Evolutionary conservation across 805 yeast species (phyloP).

Genomic region (Myxozyma vanderwaltii): DNA sequence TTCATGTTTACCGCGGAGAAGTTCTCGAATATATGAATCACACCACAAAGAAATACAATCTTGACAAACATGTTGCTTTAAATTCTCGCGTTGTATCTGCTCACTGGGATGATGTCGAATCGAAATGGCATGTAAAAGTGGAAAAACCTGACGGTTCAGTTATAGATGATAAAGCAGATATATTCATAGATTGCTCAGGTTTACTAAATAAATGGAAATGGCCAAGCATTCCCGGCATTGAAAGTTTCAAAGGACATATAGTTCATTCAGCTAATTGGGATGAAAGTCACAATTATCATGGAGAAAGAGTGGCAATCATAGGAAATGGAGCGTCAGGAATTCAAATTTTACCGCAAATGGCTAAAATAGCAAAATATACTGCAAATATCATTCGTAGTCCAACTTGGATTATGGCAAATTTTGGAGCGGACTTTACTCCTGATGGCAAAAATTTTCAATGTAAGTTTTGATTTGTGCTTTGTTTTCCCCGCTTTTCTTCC

Average conservation of each 20-base stretch:
- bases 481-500: no score
- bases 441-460: slow-evolving; percentile 14
- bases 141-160: slow-evolving; percentile 6
- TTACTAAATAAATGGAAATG: slow-evolving; percentile 37
- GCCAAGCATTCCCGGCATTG: slow-evolving; percentile 39
- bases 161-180: slow-evolving; percentile 8
- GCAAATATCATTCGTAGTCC: slow-evolving; percentile 33
- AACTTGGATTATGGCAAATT: slow-evolving; percentile 29
- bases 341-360: slow-evolving; percentile 39
- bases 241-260: slow-evolving; percentile 39
- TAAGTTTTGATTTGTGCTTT: background rate
- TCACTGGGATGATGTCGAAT: slow-evolving; percentile 32
- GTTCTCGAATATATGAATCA: slow-evolving; percentile 35
- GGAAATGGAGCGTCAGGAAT: slow-evolving; percentile 46
- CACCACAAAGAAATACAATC: slow-evolving; percentile 35
- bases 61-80: slow-evolving; percentile 35
- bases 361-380: slow-evolving; percentile 32
- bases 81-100: slow-evolving; percentile 30
- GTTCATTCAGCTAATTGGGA: slow-evolving; percentile 40
- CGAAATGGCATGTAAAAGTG: slow-evolving; percentile 27
- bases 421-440: slow-evolving; percentile 20
- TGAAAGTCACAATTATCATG: slow-evolving; percentile 18
- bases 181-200: slow-evolving; percentile 19
- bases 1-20: slow-evolving; percentile 37
- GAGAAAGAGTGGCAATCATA: slow-evolving; percentile 38